Evolutionary conservation across 1,284 basidiomycete species (phyloP).

Genomic region (Malassezia sp.): DNA sequence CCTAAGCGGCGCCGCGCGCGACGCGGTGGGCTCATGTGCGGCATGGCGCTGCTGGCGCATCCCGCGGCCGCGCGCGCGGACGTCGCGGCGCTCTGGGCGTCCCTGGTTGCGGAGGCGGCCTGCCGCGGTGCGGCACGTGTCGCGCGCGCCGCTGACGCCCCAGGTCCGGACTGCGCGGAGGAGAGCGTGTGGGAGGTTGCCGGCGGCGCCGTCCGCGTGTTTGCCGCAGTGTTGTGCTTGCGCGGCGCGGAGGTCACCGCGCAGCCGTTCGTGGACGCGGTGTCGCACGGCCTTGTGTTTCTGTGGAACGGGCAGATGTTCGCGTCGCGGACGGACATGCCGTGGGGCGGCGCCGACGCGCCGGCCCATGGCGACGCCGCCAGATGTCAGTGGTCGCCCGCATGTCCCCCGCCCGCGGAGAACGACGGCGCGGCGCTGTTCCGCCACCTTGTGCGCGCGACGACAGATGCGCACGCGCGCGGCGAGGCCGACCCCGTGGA

Average conservation of each 20-base stretch:
- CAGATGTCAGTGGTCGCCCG: no score
- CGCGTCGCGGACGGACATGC: slow-evolving; percentile 9
- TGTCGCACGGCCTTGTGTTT: slow-evolving; percentile 15
- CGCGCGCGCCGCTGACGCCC: no score
- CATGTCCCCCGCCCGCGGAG: no score
- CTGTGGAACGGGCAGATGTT: slow-evolving; percentile 44
- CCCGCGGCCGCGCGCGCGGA: neutral
- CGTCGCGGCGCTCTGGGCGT: neutral
- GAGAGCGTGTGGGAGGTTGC: no score
- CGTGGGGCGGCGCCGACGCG: slow-evolving; percentile 4
- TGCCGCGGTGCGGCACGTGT: no score
- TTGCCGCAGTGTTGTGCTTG: slow-evolving; percentile 31
- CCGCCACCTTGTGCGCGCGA: slow-evolving; percentile 17
- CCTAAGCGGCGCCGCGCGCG: no score
- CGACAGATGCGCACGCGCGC: no score
- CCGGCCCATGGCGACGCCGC: no score
- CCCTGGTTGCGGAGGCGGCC: slow-evolving; percentile 3
- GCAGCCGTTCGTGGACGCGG: slow-evolving; percentile 23
- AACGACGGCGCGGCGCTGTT: slow-evolving; percentile 30
- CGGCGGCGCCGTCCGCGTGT: no score
- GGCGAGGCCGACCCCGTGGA: neutral
- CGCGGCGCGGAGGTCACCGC: slow-evolving; percentile 22
- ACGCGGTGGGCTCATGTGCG: slow-evolving; percentile 8
- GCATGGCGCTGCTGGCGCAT: slow-evolving; percentile 8
- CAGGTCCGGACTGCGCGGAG: no score